Conservation (phyloP, 169 alveolate species). For the Besnoitia besnoiti region DNA sequence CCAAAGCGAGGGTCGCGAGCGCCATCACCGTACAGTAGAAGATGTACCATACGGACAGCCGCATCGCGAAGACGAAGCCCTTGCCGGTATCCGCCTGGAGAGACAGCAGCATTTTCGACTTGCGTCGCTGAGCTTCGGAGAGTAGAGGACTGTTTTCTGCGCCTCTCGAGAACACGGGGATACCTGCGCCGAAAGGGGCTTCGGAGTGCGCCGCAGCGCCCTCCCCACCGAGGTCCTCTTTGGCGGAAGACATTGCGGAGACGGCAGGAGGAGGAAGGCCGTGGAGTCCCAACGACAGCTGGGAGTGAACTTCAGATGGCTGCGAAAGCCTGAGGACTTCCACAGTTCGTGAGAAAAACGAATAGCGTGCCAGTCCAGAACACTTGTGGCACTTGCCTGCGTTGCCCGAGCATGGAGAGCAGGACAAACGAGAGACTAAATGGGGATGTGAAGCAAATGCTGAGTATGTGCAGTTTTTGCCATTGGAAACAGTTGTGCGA, state of each 20-base stretch:
- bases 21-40: constrained; percentile 65
- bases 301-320: no score
- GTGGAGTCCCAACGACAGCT: no score
- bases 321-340: no score
- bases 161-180: not conserved
- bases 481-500: no score
- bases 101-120: constrained; percentile 42
- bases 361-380: no score
- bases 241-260: not conserved
- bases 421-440: no score
- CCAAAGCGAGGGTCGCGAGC: constrained; percentile 57
- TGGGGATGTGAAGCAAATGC: no score
- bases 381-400: no score
- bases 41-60: constrained; percentile 59
- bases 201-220: not conserved
- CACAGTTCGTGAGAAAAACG: no score
- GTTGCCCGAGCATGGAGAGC: no score
- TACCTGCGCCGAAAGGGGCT: not conserved
- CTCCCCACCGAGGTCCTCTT: not conserved
- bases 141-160: not conserved
- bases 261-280: no score
- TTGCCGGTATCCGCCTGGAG: constrained; percentile 59
- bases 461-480: no score
- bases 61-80: constrained; percentile 49
- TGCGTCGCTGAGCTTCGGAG: constrained; percentile 6